A percentile compares a stretch with the other conserved stretches of the same genome.
Conservation (phyloP, 2,329 filamentous ascomycete genomes). For the Sporothrix globosa region DNA sequence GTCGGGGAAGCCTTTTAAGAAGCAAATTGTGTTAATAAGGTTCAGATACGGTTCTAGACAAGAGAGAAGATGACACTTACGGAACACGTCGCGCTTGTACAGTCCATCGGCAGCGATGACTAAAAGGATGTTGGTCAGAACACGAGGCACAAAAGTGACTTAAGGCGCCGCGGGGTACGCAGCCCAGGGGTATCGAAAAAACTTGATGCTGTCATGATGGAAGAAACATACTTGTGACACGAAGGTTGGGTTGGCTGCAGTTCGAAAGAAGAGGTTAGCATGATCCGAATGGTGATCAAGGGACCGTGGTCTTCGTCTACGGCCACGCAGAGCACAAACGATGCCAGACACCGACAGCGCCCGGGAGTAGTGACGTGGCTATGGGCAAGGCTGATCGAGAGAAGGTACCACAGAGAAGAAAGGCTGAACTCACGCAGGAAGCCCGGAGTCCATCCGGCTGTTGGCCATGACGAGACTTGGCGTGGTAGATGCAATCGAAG, state of each 20-base stretch:
- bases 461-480: constrained; percentile 25
- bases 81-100: constrained; percentile 98
- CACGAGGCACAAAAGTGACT: neutral
- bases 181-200: neutral
- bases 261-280: constrained; percentile 29
- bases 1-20: constrained; percentile 80
- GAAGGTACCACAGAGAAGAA: neutral
- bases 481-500: constrained; percentile 9
- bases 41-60: neutral
- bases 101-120: constrained; percentile 98
- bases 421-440: constrained; percentile 60
- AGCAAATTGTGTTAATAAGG: neutral
- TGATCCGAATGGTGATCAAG: neutral
- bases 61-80: constrained; percentile 60
- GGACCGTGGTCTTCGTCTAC: neutral
- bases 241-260: constrained; percentile 77
- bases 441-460: constrained; percentile 55
- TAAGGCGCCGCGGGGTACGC: neutral
- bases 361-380: neutral
- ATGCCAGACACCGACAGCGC: constrained; percentile 3
- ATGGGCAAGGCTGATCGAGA: constrained; percentile 21
- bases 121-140: constrained; percentile 46
- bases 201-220: constrained; percentile 33
- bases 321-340: neutral
- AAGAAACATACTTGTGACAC: constrained; percentile 77